phyloP scores from a whole-genome alignment of 2,329 filamentous ascomycete genomes.

The Cladosporium sp. region DNA sequence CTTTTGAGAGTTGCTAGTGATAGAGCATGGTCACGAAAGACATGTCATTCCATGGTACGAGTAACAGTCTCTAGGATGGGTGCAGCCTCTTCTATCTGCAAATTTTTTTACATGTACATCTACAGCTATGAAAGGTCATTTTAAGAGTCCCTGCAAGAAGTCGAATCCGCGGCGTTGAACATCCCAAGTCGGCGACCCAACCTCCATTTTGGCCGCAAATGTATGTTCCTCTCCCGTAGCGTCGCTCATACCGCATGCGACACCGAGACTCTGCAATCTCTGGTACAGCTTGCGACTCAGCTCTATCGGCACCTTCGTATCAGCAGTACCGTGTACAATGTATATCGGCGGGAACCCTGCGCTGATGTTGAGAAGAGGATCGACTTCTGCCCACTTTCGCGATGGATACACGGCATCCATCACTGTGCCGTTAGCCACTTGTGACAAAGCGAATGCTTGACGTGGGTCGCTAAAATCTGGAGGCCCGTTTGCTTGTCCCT shows the following conservation, averaged over 20 bases:
- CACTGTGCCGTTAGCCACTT: not conserved
- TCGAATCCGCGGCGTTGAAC: not conserved
- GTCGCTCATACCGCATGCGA: not conserved
- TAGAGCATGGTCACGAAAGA: not conserved
- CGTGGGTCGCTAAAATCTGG: conserved; percentile 18
- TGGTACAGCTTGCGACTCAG: not conserved
- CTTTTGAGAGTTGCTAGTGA: not conserved
- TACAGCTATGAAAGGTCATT: not conserved
- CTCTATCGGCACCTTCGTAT: not conserved
- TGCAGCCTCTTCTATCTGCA: not conserved
- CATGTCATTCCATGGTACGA: not conserved
- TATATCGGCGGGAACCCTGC: not conserved
- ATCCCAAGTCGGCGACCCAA: not conserved
- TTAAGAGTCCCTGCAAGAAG: not conserved
- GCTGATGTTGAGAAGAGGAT: not conserved
- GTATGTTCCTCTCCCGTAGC: not conserved
- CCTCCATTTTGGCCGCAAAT: not conserved
- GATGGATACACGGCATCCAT: conserved; percentile 5
- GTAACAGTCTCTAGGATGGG: not conserved
- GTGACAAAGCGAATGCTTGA: conserved; percentile 5
- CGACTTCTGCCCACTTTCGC: not conserved
- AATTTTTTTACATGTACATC: not conserved
- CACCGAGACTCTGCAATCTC: not conserved
- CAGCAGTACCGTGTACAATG: not conserved
- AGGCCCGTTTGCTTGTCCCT: conserved; percentile 19